Conservation (phyloP, 2,329 filamentous ascomycete species). For the Verticillium tricorpus region DNA sequence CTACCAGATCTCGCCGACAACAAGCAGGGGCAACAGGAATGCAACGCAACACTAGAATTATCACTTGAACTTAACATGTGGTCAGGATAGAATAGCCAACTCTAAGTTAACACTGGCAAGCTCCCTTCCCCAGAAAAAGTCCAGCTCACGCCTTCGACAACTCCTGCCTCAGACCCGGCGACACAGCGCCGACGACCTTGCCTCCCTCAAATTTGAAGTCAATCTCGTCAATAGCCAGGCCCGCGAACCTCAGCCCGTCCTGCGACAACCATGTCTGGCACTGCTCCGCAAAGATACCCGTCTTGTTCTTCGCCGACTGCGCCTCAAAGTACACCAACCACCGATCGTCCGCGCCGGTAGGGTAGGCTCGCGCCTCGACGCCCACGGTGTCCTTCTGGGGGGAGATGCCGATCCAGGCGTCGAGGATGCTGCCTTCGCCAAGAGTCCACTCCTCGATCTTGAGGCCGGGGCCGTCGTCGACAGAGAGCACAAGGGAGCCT, state of each 20-base stretch:
- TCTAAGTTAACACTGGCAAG: neutral
- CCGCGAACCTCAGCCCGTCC: neutral
- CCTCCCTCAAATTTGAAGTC: neutral
- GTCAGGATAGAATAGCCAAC: too few relatives aligned
- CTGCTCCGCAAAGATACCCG: neutral
- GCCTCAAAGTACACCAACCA: conserved; percentile 1
- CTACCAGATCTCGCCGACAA: too few relatives aligned
- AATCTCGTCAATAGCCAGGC: neutral
- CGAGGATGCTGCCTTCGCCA: conserved; percentile 18
- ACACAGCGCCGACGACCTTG: neutral
- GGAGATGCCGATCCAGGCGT: neutral
- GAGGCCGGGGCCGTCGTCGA: conserved; percentile 35
- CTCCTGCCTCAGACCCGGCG: conserved; percentile 1
- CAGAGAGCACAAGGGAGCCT: conserved; percentile 22
- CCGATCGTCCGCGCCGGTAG: neutral
- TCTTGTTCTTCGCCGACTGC: neutral
- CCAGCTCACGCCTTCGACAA: neutral
- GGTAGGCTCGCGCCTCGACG: neutral
- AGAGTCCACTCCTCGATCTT: conserved; percentile 31
- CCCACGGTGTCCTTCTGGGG: neutral
- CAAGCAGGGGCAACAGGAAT: neutral
- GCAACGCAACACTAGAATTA: neutral
- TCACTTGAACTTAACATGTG: neutral
- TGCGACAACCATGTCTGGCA: neutral
- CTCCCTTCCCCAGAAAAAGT: neutral